Evolutionary conservation across 805 yeast genomes (phyloP), one percentile per base, ranked within the genome.

Genomic region (Candida fluviatilis): DNA sequence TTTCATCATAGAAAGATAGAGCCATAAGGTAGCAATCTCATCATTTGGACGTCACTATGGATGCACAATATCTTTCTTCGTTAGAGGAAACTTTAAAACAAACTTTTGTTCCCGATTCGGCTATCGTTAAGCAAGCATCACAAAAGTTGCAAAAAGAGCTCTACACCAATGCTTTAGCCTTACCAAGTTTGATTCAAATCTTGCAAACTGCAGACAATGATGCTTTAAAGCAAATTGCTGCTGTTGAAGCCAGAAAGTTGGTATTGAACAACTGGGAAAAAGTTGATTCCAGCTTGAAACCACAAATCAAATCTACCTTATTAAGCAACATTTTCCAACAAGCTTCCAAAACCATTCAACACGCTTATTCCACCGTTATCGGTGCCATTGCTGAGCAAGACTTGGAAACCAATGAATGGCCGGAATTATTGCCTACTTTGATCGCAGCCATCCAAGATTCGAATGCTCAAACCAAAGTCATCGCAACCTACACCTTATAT

Each of bases 161-260:
- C 60, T 89, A 85, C 66, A 68, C 76, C 41, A 77, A 80, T 51
- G 77, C 86, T 18, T 67, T 75, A 49, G 76, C 91, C 14, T 73
- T 91, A 43, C 93, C 95, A 14, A 82, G 95, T 8, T 71, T 91
- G 58, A 69, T 91, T 51, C 93, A 86, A 54, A 77, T 93, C 43
- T 72, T 88, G 55, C 89, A 85, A 62, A 73, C 71, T 48, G 80
- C 82, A 49, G 64, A 73, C 29, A 81, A 81, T 52, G 82, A 76
- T 47, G 85, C 84, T 52, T 59, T 90, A 50, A 84, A 86, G 54
- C 95, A 89, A 63, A 73, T 93, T 45, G 95, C 97, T n/a, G 95
- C 96, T 45, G 96, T 93, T 46, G 99, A 93, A 68, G 88, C 90
- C 29, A 80, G 96, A 66, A 93, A 93, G 62, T 76, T 84, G 55